phyloP scores from a whole-genome alignment of 2,329 filamentous ascomycete species.

The Chaetomiaceae sp. region DNA sequence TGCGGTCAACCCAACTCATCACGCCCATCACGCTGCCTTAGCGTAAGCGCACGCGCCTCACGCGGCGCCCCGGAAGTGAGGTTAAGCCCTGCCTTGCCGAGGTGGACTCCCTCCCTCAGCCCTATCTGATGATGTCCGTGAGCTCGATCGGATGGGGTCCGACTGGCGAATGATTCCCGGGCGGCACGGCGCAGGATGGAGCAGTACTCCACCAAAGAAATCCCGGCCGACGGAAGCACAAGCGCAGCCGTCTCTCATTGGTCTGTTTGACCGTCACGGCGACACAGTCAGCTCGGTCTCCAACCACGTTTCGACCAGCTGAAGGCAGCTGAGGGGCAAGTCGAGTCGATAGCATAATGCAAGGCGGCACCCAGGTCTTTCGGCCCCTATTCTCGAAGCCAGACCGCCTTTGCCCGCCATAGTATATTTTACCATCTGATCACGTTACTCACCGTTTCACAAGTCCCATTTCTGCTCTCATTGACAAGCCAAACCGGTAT shows the following conservation, averaged over 20 bases:
- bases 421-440: not conserved
- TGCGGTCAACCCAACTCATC: too few relatives aligned
- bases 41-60: not conserved
- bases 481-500: too few relatives aligned
- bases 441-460: conserved; percentile 3
- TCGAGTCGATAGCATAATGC: not conserved
- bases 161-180: not conserved
- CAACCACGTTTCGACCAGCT: not conserved
- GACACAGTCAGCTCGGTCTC: conserved; percentile 10
- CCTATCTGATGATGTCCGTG: conserved; percentile 7
- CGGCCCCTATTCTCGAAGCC: too few relatives aligned
- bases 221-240: not conserved
- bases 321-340: conserved; percentile 1
- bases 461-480: not conserved
- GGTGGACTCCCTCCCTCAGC: conserved; percentile 8
- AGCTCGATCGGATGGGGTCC: not conserved
- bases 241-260: conserved; percentile 11
- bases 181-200: conserved; percentile 1
- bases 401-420: not conserved
- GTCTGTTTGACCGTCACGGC: not conserved
- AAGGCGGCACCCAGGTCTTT: too few relatives aligned
- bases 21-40: not conserved
- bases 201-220: not conserved
- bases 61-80: too few relatives aligned
- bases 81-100: conserved; percentile 4